Base-by-base conservation (phyloP, 257 asterid species). In the Przewalskia tangutica region DNA sequence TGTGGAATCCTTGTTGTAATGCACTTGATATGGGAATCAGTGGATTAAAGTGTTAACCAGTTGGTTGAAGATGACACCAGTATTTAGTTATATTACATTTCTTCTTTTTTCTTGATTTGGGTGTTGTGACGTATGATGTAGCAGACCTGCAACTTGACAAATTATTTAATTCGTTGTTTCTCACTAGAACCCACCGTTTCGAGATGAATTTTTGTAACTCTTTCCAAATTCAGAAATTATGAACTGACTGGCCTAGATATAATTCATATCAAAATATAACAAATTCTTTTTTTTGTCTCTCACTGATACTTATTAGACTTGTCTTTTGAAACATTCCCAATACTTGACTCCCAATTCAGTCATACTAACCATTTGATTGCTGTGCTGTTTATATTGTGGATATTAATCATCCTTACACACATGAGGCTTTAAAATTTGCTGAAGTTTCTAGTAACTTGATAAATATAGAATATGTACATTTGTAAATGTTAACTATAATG, bases 231-330 rank as follows among this genome's bases (percentile, higher is more conserved):
- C 27, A 2, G 78, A 46, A 71, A 18, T 44, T 58, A 0, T 71
- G 12, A 50, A 75, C 23, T 75, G 10, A 13, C 79, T 7, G 62
- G 0, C 16, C 17, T 1, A 36, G 50, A 20, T 13, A 50, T 50
- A 20, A 48, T 71, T 18, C 58, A 48, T 20, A 23, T 20, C 59
- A 18, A 6, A 18, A 90, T 94, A 84, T 93, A 97, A 68, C 90
- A 85, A 9, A 12, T 12, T 0, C 6, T 73, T 46, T 46, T 46
- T 48, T 7, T 3, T 0, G 2, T 6, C 44, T 10, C 3, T 18
- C 73, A 84, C 95, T 40, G 97, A 93, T 48, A 46, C 13, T 71
- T 27, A 27, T 27, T 27, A 27, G 32, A 27, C 32, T 27, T 2
- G 32, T 27, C 60, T 50, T 42, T 7, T 27, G 32, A 27, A 27